Base-by-base conservation (phyloP, 257 asterid species). In the Leptodermis oblonga region DNA sequence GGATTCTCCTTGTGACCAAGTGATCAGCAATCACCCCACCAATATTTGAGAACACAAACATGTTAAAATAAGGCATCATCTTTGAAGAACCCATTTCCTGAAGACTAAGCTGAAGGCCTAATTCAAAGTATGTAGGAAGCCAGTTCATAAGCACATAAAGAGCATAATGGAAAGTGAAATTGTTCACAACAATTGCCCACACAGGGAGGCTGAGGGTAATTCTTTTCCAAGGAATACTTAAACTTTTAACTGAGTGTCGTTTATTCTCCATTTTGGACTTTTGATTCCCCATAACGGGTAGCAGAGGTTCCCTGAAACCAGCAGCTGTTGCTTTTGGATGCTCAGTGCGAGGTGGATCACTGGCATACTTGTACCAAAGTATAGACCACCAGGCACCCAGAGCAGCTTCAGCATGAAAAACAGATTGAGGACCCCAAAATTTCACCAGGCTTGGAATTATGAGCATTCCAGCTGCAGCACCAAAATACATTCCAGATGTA, bases 11-110 rank as follows among this genome's bases (percentile, higher is more conserved):
- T 0, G 95, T 86, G 48, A 92, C 84, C 70, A 92, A 78, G 76
- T 84, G 85, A 80, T 92, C 98, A 0, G 98, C 98, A 18, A 83
- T 71, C 73, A 87, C 92, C 12, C 98, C 98, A 41, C 97, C 98
- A 54, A 92, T 79, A 72, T 90, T 92, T 36, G 97, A 90, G 87
- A 88, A 92, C 25, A 92, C 9, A 75, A 92, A 90, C 97, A 92
- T 92, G 86, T 87, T 90, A 33, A 90, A 72, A 60, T 90, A 92
- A 51, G 97, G 97, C 81, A 92, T 74, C 98, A 92, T 92, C 81
- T 90, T 92, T 7, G 98, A 92, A 58, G 97, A 90, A 6, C 98
- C 98, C 98, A 92, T 92, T 58, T 92, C 96, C 74, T 90, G 92
- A 65, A 92, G 97, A 67, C 98, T 88, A 41, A 78, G 84, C 81